These are phyloP conservation scores for Proliferodiscus dingleyae DNA, from an alignment of 2,329 filamentous ascomycete genomes.

Conservation along the genomic window DNA sequence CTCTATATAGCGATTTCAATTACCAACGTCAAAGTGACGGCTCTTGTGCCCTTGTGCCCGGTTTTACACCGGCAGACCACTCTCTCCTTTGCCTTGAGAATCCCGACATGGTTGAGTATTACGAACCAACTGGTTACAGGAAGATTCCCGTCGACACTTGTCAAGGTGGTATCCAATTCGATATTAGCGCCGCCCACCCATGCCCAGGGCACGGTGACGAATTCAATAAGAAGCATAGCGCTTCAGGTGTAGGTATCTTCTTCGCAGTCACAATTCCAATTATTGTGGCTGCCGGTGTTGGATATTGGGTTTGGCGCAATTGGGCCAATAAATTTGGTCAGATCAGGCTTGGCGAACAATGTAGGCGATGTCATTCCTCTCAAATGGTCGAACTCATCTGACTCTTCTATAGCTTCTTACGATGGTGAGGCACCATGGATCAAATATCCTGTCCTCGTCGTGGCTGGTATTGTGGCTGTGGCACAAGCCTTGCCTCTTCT, in stretches of 20 bases:
- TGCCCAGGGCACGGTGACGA: slow-evolving; percentile 81
- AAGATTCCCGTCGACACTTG: slow-evolving; percentile 89
- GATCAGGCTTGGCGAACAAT: slow-evolving; percentile 77
- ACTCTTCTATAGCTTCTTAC: slow-evolving; percentile 38
- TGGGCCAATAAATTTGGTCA: slow-evolving; percentile 90
- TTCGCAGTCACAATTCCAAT: slow-evolving; percentile 79
- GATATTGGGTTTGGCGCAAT: slow-evolving; percentile 80
- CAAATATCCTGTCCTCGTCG: slow-evolving; percentile 72
- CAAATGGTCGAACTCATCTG: slow-evolving; percentile 7
- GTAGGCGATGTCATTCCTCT: slow-evolving; percentile 24
- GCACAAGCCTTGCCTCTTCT: slow-evolving; percentile 65
- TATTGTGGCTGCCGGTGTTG: slow-evolving; percentile 61
- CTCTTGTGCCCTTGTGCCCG: slow-evolving; percentile 71
- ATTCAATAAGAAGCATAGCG: slow-evolving; percentile 68
- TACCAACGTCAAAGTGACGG: slow-evolving; percentile 75
- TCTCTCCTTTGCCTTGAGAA: slow-evolving; percentile 54
- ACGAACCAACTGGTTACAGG: slow-evolving; percentile 81
- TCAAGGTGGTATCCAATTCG: slow-evolving; percentile 66
- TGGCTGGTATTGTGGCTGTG: slow-evolving; percentile 60
- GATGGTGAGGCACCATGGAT: slow-evolving; percentile 73
- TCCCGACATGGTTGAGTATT: slow-evolving; percentile 70
- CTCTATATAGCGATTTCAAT: slow-evolving; percentile 73
- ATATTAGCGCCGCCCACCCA: slow-evolving; percentile 54
- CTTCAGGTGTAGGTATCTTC: slow-evolving; percentile 72
- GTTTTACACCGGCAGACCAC: slow-evolving; percentile 61